Evolutionary conservation across 2,329 filamentous ascomycete species (phyloP).

Genomic region (Alternaria metachromatica): DNA sequence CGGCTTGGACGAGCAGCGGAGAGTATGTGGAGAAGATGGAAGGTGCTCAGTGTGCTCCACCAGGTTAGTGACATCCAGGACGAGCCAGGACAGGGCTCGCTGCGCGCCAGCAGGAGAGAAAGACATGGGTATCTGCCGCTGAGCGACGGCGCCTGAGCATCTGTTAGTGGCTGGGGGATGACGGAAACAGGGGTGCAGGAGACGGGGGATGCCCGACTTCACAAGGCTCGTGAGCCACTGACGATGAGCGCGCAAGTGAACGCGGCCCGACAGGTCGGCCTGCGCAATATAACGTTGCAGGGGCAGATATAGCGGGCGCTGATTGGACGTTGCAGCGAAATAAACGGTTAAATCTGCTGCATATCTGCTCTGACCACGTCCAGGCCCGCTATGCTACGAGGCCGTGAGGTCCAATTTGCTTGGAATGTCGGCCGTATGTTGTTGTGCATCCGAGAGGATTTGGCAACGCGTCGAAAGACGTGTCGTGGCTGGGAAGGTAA

Average conservation of each 20-base stretch:
- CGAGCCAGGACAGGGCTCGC: constrained; percentile 35
- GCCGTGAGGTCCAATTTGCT: constrained; percentile 32
- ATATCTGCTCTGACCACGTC: constrained; percentile 21
- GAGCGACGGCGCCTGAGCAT: constrained; percentile 25
- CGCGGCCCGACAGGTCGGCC: constrained; percentile 39
- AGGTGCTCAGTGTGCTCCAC: constrained; percentile 43
- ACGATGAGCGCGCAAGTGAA: constrained; percentile 27
- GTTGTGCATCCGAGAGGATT: constrained; percentile 27
- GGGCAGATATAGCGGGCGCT: constrained; percentile 20
- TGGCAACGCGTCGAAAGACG: constrained; percentile 6
- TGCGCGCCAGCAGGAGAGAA: constrained; percentile 35
- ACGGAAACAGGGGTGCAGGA: constrained; percentile 24
- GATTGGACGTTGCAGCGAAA: constrained; percentile 36
- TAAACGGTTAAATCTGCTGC: constrained; percentile 46
- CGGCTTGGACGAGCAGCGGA: constrained; percentile 38
- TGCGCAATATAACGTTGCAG: constrained; percentile 43
- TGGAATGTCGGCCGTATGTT: constrained; percentile 22
- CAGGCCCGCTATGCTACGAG: constrained; percentile 23
- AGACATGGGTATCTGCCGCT: constrained; percentile 28
- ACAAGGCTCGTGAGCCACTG: constrained; percentile 31
- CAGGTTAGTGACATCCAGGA: constrained; percentile 32
- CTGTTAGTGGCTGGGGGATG: constrained; percentile 33
- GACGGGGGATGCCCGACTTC: constrained; percentile 30
- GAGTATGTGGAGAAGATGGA: constrained; percentile 47
- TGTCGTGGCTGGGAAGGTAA: background rate